These are phyloP conservation scores for Lepidium sativum DNA, from an alignment of 345 rosid genomes.

Conservation along the genomic window DNA sequence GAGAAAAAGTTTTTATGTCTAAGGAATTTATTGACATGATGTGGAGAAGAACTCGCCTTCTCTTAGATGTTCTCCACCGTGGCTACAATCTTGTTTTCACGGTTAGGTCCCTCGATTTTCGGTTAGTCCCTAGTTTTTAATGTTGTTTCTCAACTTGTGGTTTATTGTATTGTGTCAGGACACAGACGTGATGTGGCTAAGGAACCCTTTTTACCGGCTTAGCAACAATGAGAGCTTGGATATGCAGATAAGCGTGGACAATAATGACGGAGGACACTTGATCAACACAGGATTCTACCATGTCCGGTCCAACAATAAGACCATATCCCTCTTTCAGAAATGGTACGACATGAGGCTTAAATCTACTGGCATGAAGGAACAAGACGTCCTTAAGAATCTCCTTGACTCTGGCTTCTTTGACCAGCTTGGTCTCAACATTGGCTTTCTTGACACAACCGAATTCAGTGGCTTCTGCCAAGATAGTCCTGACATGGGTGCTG, in stretches of 20 bases:
- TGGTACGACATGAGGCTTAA: conserved; percentile 61
- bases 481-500: conserved; percentile 39
- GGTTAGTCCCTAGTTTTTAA: too few relatives aligned
- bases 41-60: conserved; percentile 70
- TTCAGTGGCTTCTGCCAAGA: conserved; percentile 82
- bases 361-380: conserved; percentile 54
- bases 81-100: conserved; percentile 72
- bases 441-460: conserved; percentile 41
- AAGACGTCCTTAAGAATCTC: conserved; percentile 52
- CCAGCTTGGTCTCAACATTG: conserved; percentile 34
- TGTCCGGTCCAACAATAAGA: conserved; percentile 56
- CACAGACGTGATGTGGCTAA: conserved; percentile 67
- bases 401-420: conserved; percentile 27
- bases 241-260: conserved; percentile 64
- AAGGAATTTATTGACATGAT: conserved; percentile 65
- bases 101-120: conserved; percentile 27
- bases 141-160: background rate
- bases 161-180: conserved; percentile 37
- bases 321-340: conserved; percentile 42
- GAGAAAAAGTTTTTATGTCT: conserved; percentile 67
- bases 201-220: conserved; percentile 44
- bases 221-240: conserved; percentile 35
- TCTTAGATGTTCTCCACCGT: conserved; percentile 47
- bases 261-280: conserved; percentile 24
- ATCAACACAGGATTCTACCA: conserved; percentile 75